Percentiles rank a stretch among this genome's conserved stretches.
Evolutionary conservation across 2,329 filamentous ascomycete genomes (phyloP).

Genomic region (Lachnellula occidentalis): DNA sequence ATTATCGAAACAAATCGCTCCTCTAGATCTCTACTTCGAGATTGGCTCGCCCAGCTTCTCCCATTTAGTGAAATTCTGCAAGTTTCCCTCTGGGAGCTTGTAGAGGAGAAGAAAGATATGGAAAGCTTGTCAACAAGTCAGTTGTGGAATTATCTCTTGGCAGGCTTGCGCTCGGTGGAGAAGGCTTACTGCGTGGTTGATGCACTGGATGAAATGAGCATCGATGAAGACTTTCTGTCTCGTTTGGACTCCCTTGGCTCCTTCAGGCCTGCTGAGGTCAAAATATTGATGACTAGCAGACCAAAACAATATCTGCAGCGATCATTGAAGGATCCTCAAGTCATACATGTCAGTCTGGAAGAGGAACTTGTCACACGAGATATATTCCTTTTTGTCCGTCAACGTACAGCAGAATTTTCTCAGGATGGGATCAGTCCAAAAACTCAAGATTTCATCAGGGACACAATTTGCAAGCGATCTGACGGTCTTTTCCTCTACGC

Average conservation of each 20-base stretch:
- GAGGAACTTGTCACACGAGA: constrained; percentile 18
- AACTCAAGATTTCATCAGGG: constrained; percentile 4
- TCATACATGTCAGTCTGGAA: constrained; percentile 18
- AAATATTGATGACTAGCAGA: constrained; percentile 21
- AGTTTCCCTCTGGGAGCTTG: constrained; percentile 8
- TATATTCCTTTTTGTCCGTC: constrained; percentile 11
- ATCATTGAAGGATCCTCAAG: constrained; percentile 13
- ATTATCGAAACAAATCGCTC: constrained; percentile 32
- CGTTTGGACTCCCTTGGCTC: constrained; percentile 10
- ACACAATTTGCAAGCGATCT: constrained; percentile 11
- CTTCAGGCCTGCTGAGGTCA: constrained; percentile 11
- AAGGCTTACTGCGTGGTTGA: constrained; percentile 42
- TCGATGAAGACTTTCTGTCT: constrained; percentile 5
- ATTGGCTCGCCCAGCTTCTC: constrained; percentile 33
- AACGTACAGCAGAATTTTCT: constrained; percentile 8
- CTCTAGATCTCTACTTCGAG: constrained; percentile 26
- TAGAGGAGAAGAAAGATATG: background rate
- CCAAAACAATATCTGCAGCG: constrained; percentile 19
- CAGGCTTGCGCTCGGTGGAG: constrained; percentile 14
- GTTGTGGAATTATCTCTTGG: constrained; percentile 30
- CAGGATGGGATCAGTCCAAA: background rate
- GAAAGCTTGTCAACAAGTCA: constrained; percentile 14
- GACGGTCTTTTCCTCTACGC: constrained; percentile 22
- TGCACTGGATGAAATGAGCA: constrained; percentile 30
- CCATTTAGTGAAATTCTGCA: constrained; percentile 27